These are phyloP conservation scores for Zalaria obscura DNA, from an alignment of 2,329 filamentous ascomycete genomes.

Conservation along the genomic window DNA sequence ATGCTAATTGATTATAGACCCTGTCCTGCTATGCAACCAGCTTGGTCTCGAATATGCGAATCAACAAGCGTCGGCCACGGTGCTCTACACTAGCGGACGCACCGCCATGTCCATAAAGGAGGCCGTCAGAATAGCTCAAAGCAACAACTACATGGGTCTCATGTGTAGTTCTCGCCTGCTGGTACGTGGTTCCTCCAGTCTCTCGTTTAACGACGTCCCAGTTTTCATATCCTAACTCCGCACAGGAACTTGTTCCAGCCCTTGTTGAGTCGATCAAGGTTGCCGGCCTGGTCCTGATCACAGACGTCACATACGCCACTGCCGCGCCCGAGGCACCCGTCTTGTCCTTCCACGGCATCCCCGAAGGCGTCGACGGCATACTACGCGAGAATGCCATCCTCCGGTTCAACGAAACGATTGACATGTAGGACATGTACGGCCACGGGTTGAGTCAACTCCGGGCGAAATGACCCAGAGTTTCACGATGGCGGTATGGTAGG, in stretches of 20 bases:
- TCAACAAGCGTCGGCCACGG: slow-evolving; percentile 1
- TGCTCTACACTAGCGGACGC: slow-evolving; percentile 44
- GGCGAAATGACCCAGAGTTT: too few species aligned
- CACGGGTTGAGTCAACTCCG: neutral
- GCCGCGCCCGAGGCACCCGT: slow-evolving; percentile 20
- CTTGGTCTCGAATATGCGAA: slow-evolving; percentile 28
- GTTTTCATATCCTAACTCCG: neutral
- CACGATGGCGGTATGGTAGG: too few species aligned
- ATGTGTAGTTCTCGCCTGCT: slow-evolving; percentile 79
- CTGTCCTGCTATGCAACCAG: slow-evolving; percentile 89
- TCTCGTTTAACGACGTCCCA: slow-evolving; percentile 6
- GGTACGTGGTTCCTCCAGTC: slow-evolving; percentile 39
- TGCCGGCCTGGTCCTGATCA: slow-evolving; percentile 80
- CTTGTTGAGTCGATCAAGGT: slow-evolving; percentile 89
- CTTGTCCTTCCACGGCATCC: slow-evolving; percentile 44
- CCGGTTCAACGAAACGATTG: slow-evolving; percentile 81
- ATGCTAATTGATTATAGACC: slow-evolving; percentile 38
- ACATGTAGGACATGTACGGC: slow-evolving; percentile 18
- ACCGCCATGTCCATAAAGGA: slow-evolving; percentile 84
- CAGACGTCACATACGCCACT: slow-evolving; percentile 49
- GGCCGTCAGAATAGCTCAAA: slow-evolving; percentile 79
- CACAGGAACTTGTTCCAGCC: slow-evolving; percentile 79
- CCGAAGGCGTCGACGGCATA: slow-evolving; percentile 75
- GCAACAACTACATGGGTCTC: slow-evolving; percentile 96
- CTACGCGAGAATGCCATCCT: slow-evolving; percentile 76